Evolutionary conservation across 2,329 filamentous ascomycete species (phyloP).

Genomic region (Epichloe bromicola): DNA sequence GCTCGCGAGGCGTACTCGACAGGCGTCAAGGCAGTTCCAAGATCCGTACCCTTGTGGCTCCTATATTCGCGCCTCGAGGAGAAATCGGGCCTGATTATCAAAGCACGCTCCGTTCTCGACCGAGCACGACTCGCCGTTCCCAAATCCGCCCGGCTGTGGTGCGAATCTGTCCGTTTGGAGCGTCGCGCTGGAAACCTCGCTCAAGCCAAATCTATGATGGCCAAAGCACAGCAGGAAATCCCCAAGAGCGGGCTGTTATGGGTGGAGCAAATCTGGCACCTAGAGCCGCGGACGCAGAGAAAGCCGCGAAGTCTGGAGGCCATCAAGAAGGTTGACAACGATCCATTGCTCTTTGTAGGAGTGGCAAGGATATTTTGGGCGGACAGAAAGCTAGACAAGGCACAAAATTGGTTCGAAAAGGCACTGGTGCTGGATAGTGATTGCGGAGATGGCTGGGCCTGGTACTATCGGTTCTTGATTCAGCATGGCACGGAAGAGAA

Average conservation of each 20-base stretch:
- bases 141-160: conserved; percentile 75
- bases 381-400: conserved; percentile 84
- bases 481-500: conserved; percentile 95
- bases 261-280: conserved; percentile 90
- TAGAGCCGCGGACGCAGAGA: conserved; percentile 82
- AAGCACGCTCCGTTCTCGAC: conserved; percentile 87
- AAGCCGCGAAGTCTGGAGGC: conserved; percentile 86
- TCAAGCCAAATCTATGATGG: conserved; percentile 88
- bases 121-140: conserved; percentile 78
- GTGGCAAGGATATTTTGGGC: conserved; percentile 94
- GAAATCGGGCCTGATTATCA: conserved; percentile 67
- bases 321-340: conserved; percentile 93
- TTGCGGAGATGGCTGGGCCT: conserved; percentile 87
- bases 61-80: conserved; percentile 84
- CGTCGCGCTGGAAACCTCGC: conserved; percentile 69
- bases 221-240: conserved; percentile 81
- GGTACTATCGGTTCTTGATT: conserved; percentile 88
- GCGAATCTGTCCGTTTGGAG: conserved; percentile 87
- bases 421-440: conserved; percentile 80
- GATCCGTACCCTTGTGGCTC: conserved; percentile 79
- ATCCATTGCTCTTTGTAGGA: conserved; percentile 76
- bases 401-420: conserved; percentile 95
- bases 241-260: conserved; percentile 79
- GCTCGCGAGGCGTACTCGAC: conserved; percentile 82
- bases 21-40: conserved; percentile 75